Evolutionary conservation across 2,329 filamentous ascomycete genomes (phyloP), one percentile per base, ranked within the genome.

Genomic region (Albifimbria verrucaria): DNA sequence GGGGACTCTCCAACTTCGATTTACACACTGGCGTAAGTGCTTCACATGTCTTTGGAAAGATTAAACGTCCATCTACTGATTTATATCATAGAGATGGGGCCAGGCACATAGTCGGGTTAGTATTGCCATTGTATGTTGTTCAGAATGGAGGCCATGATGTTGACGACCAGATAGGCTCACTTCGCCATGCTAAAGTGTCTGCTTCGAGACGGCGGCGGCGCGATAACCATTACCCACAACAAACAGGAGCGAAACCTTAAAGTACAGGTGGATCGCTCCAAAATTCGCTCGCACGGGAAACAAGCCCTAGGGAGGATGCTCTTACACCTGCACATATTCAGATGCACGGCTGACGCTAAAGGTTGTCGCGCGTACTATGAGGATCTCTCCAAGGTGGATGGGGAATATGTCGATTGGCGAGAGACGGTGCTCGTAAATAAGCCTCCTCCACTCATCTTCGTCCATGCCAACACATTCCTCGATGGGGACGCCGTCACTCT

Each of bases 141-240:
- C 17, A 23, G 23, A 24, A 39, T 32, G 22, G 21, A 48, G 48
- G 48, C 32, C 50, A 25, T 18, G n/a, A 15, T 49, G 50, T 46
- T 48, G 45, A 49, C 18, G 15, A 11, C 12, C n/a, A 74, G 71
- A 68, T 68, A 85, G 71, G 82, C 81, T 4, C 80, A 83, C 55
- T 87, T 81, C 67, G 78, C 79, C n/a, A 86, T 87, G 57, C 70
- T 87, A 11, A 80, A 78, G 56, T 78, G 77, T 50, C 79, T 87
- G 58, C 75, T 87, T 20, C 73, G 72, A 23, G 75, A 80, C 15
- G 77, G 79, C 32, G 68, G 71, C 32, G 76, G 79, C 44, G 78
- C 83, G 59, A 74, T 79, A 59, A 68, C 70, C 9, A 69, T 87
- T n/a, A 65, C 72, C 18, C 77, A 77, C 62, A 68, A 75, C 43